Conservation (phyloP, 805 yeast genomes). For the Lipomyces starkeyi region DNA sequence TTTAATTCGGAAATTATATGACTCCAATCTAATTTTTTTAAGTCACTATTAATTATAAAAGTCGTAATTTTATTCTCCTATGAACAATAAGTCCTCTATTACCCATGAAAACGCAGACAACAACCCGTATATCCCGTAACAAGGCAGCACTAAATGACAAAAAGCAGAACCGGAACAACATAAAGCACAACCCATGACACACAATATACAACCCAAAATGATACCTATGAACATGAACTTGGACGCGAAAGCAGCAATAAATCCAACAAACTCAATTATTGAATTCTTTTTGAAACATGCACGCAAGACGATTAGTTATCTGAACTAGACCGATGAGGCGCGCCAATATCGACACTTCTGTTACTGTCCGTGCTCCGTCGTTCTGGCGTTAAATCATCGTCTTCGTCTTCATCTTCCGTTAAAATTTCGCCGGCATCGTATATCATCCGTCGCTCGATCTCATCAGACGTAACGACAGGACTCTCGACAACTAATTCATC, state of each 20-base stretch:
- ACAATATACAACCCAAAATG: background rate
- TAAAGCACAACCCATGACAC: too few relatives aligned
- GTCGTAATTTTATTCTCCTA: background rate
- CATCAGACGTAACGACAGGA: slow-evolving; percentile 35
- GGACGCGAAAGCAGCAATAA: background rate
- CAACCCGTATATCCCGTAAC: background rate
- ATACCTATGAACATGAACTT: background rate
- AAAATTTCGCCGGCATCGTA: slow-evolving; percentile 22
- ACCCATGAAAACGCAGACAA: background rate
- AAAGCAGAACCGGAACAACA: background rate
- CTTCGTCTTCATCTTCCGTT: slow-evolving; percentile 7
- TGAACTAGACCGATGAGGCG: background rate
- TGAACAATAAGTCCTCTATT: background rate
- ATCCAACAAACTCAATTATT: background rate
- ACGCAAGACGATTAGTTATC: background rate
- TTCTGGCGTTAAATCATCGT: background rate
- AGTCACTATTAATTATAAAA: too few relatives aligned
- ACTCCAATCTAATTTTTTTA: too few relatives aligned
- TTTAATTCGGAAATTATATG: too few relatives aligned
- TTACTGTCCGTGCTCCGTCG: background rate
- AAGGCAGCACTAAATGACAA: background rate
- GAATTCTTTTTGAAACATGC: background rate
- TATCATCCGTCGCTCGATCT: slow-evolving; percentile 29
- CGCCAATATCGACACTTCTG: background rate
- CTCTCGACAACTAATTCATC: slow-evolving; percentile 37